phyloP scores from a whole-genome alignment of 306 rosid genomes.

The Oxytropis ochrocephala region DNA sequence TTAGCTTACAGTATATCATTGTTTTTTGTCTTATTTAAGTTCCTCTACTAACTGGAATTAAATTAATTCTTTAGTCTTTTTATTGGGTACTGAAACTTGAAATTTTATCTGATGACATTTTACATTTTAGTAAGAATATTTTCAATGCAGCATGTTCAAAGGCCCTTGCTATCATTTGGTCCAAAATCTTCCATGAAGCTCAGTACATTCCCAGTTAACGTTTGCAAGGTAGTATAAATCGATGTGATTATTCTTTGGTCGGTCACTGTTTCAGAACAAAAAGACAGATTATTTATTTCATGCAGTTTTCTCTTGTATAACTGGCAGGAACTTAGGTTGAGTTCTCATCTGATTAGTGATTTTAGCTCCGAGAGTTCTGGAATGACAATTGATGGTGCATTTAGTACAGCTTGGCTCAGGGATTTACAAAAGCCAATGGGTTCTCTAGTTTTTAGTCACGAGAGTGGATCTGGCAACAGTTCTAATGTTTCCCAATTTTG shows the following conservation, averaged over 20 bases:
- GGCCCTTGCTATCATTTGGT: constrained; percentile 89
- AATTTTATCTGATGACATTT: not conserved
- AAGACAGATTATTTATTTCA: not conserved
- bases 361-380: constrained; percentile 65
- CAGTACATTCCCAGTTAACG: constrained; percentile 68
- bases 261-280: not conserved
- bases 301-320: constrained; percentile 16
- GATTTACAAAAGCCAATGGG: constrained; percentile 73
- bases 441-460: constrained; percentile 58
- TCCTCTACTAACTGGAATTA: constrained; percentile 11
- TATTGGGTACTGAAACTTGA: not conserved
- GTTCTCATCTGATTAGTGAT: constrained; percentile 79
- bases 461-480: constrained; percentile 50
- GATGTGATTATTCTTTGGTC: constrained; percentile 22
- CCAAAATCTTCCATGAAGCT: constrained; percentile 87
- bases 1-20: not conserved
- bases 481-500: constrained; percentile 58
- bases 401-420: constrained; percentile 83
- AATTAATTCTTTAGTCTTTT: not conserved
- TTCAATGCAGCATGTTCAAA: constrained; percentile 79
- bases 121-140: constrained; percentile 7
- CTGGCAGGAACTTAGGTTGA: constrained; percentile 77
- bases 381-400: constrained; percentile 76
- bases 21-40: not conserved
- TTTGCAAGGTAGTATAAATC: constrained; percentile 66